A percentile compares a stretch with the other conserved stretches of the same genome.
Evolutionary conservation across 495 filamentous ascomycete species (phyloP).

Genomic region (Penicillium lividum): DNA sequence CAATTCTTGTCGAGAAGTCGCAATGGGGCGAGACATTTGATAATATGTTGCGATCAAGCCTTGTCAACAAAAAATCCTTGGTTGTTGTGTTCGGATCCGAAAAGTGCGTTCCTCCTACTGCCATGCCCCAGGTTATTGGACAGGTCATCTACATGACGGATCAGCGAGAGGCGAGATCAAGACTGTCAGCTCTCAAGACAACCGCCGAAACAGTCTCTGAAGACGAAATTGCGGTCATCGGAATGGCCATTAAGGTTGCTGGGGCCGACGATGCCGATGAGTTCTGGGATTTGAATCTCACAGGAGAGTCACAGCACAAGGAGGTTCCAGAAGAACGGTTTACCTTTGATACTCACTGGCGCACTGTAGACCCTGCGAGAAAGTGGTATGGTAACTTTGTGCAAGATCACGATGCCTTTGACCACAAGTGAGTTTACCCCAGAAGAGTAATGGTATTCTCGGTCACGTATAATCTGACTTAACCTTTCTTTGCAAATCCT

Average conservation of each 20-base stretch:
- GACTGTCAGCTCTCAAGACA: no score
- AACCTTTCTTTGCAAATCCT: no score
- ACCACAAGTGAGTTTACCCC: no score
- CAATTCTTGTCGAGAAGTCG: conserved; percentile 43
- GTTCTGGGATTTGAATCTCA: conserved; percentile 46
- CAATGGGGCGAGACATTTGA: conserved; percentile 44
- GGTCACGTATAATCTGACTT: no score
- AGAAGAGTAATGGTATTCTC: no score
- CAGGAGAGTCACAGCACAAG: conserved; percentile 44
- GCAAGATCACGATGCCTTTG: conserved; percentile 45
- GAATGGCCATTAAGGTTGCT: conserved; percentile 51
- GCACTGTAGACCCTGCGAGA: conserved; percentile 25
- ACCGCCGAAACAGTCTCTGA: no score
- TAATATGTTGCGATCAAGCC: conserved; percentile 1
- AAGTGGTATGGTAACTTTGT: conserved; percentile 54
- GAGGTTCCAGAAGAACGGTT: conserved; percentile 41
- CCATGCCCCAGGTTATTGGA: conserved; percentile 26
- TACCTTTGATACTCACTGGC: conserved; percentile 32
- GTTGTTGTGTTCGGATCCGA: conserved; percentile 50
- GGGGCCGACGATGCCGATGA: conserved; percentile 50
- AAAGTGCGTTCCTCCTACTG: conserved; percentile 39
- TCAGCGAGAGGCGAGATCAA: no score
- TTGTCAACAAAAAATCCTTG: conserved; percentile 29
- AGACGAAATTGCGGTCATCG: conserved; percentile 54
- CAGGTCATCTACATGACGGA: conserved; percentile 30